phyloP scores from a whole-genome alignment of 805 yeast genomes.

The Wickerhamomyces canadensis region DNA sequence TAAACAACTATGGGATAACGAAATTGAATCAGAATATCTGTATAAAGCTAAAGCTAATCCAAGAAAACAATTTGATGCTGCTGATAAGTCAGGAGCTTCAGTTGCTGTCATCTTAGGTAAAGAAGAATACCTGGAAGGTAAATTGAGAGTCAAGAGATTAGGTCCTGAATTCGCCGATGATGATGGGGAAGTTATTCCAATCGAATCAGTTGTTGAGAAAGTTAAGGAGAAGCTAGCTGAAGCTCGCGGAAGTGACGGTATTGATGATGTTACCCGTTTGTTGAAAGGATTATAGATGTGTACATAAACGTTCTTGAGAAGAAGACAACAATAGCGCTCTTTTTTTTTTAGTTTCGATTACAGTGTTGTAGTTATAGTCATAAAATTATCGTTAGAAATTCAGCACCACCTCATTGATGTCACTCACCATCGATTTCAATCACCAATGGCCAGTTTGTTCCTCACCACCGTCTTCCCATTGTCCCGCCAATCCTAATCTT shows the following conservation, averaged over 20 bases:
- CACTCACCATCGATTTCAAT: too few species aligned
- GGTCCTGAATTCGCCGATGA: constrained; percentile 86
- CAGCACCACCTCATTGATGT: too few species aligned
- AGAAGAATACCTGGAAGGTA: constrained; percentile 77
- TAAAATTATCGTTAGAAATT: too few species aligned
- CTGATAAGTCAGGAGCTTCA: constrained; percentile 90
- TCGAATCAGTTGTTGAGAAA: constrained; percentile 51
- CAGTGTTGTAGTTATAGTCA: too few species aligned
- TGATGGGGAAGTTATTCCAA: constrained; percentile 74
- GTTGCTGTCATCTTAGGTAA: constrained; percentile 91
- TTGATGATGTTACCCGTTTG: constrained; percentile 60
- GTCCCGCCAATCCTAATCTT: constrained; percentile 29
- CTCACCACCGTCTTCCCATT: constrained; percentile 23
- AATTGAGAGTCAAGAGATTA: constrained; percentile 77
- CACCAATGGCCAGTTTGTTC: constrained; percentile 31
- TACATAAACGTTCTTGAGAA: too few species aligned
- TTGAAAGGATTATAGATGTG: constrained; percentile 46
- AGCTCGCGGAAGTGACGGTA: constrained; percentile 41
- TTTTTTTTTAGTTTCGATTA: too few species aligned
- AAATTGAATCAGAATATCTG: constrained; percentile 85
- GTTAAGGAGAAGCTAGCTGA: constrained; percentile 50
- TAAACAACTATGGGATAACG: constrained; percentile 78
- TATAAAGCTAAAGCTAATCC: constrained; percentile 92
- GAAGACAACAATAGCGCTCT: constrained; percentile 3
- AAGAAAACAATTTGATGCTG: constrained; percentile 95